Evolutionary conservation across 1,139 yeast species (phyloP), one percentile per base, ranked within the genome.

Genomic region (Diutina mesorugosa): DNA sequence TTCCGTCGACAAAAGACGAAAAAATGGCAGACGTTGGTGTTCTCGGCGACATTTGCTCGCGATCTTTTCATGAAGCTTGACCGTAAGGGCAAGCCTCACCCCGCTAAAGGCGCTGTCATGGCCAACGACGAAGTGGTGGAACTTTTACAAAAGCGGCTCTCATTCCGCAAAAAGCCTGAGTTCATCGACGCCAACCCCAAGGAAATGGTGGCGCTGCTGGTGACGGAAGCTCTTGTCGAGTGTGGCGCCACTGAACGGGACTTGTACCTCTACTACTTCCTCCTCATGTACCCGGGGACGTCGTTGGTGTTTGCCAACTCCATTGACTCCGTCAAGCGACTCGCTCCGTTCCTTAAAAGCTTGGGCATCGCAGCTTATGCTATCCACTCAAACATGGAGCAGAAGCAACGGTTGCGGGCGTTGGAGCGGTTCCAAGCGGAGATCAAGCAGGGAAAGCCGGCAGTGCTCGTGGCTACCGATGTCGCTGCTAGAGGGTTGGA

Each of bases 401-500:
- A 95, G 68, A 93, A 90, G 65, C 97, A 89, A 67, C 83, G 99
- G 66, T 73, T 95, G 64, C 79, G 93, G 63, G 82, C 95, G 6
- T 73, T 95, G 63, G 99, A 95, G 67, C 77, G 80, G 60, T 87
- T 85, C 69, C 79, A 74, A 56, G 55, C 50, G 3, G 50, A n/a
- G 28, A 41, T 45, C 30, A 71, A 76, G 58, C 12, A 3, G 9
- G 45, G 30, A 5, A 77, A 76, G 61, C 78, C 88, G 2, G 80
- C 90, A 0, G 91, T 93, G 1, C 75, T 95, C 57, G 81, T 95
- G 57, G 97, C 98, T 0, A 90, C 98, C 1, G 99, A 93, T 70
- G 98, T 93, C 56, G 99, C 99, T 1, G 99, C 99, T 6, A 83
- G 99, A 74, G 99, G 99, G 59, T 78, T 95, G 60, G 99, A 95